phyloP scores from a whole-genome alignment of 768 basidiomycete genomes.

The Mycena rosella region DNA sequence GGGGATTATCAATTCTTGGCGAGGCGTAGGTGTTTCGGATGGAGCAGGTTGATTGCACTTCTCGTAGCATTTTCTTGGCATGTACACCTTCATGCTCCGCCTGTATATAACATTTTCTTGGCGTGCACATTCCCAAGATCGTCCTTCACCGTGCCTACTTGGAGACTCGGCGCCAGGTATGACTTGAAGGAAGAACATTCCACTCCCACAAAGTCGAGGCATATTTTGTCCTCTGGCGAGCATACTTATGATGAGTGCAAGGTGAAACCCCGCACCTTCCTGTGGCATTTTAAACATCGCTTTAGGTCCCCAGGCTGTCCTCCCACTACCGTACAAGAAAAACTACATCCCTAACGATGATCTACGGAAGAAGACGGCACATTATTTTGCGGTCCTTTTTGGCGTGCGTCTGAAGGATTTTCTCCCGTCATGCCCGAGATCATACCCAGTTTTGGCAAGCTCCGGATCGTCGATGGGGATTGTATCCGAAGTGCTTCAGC shows the following conservation, averaged over 20 bases:
- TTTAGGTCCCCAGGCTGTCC: conserved; percentile 34
- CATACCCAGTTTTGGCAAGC: conserved; percentile 17
- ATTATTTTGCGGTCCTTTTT: conserved; percentile 33
- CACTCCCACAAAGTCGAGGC: not conserved
- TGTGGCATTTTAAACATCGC: too few species aligned
- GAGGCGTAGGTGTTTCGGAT: too few species aligned
- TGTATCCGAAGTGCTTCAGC: not conserved
- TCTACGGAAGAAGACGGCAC: conserved; percentile 26
- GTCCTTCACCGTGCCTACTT: not conserved
- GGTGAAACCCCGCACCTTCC: too few species aligned
- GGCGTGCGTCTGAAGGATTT: not conserved
- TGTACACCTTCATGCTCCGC: too few species aligned
- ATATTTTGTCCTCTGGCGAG: not conserved
- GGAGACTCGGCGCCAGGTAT: conserved; percentile 39
- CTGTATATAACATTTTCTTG: too few species aligned
- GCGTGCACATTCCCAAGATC: too few species aligned
- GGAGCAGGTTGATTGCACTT: too few species aligned
- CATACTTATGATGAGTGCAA: conserved; percentile 11
- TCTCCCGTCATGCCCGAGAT: not conserved
- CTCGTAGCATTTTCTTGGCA: too few species aligned
- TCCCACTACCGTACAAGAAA: conserved; percentile 19
- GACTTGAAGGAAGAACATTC: conserved; percentile 39
- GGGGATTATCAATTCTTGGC: too few species aligned
- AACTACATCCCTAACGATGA: conserved; percentile 19
- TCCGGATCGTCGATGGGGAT: conserved; percentile 8